These are phyloP conservation scores for Curvularia hawaiiensis DNA, from an alignment of 2,329 filamentous ascomycete species.

Conservation along the genomic window DNA sequence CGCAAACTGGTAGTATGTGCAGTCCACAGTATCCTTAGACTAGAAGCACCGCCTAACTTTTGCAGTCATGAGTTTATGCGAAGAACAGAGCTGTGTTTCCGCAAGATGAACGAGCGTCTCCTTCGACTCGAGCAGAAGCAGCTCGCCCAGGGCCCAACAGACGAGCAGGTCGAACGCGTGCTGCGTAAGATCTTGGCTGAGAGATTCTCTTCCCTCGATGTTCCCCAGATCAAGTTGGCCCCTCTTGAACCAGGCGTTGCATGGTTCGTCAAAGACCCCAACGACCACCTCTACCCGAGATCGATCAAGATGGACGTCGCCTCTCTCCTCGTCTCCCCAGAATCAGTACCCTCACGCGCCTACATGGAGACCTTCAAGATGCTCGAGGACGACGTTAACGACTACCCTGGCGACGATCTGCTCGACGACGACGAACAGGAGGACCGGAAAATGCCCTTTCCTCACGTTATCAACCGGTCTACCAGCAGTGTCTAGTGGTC, in stretches of 20 bases:
- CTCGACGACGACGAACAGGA: slow-evolving; percentile 8
- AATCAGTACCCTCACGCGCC: slow-evolving; percentile 36
- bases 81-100: slow-evolving; percentile 37
- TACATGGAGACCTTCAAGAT: slow-evolving; percentile 37
- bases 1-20: slow-evolving; percentile 40
- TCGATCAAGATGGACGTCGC: slow-evolving; percentile 29
- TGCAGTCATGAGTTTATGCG: slow-evolving; percentile 38
- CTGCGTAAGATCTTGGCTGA: slow-evolving; percentile 45
- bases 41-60: slow-evolving; percentile 7
- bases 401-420: slow-evolving; percentile 22
- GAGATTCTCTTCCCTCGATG: slow-evolving; percentile 27
- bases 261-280: slow-evolving; percentile 27
- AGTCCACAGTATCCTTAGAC: not conserved
- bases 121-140: slow-evolving; percentile 35
- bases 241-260: slow-evolving; percentile 20
- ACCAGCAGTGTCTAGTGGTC: slow-evolving; percentile 9
- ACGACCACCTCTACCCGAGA: slow-evolving; percentile 17
- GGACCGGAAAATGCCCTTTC: slow-evolving; percentile 2
- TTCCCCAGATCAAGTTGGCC: slow-evolving; percentile 15
- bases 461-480: not conserved
- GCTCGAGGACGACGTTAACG: slow-evolving; percentile 29
- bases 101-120: slow-evolving; percentile 35
- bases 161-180: slow-evolving; percentile 44
- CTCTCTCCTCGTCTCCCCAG: slow-evolving; percentile 32
- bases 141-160: slow-evolving; percentile 28